Percentiles rank a stretch among this genome's conserved stretches.
Conservation (phyloP, 305 asterid species). For the Fraxinus velutina region DNA sequence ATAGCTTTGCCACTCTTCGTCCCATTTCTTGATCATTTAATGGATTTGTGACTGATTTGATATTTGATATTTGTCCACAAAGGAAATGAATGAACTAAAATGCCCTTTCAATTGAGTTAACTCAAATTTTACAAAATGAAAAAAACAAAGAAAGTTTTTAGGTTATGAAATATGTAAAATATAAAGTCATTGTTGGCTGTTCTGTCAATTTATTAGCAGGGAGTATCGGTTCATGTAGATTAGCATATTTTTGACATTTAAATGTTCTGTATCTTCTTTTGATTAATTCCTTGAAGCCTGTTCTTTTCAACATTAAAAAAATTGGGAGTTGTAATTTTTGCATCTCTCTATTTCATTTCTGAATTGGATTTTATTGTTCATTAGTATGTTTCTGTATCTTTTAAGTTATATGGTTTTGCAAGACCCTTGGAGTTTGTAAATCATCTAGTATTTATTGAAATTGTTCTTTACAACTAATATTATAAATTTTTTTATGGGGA, state of each 20-base stretch:
- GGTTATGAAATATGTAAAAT: not conserved
- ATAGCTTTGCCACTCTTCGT: not conserved
- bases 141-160: not conserved
- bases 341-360: not conserved
- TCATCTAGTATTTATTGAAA: not conserved
- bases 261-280: not conserved
- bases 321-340: not conserved
- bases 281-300: not conserved
- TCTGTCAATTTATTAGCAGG: not conserved
- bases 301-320: not conserved
- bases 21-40: not conserved
- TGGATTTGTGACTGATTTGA: not conserved
- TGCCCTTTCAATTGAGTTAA: not conserved
- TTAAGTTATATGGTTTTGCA: not conserved
- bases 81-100: slow-evolving; percentile 5
- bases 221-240: not conserved
- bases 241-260: not conserved
- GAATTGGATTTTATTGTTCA: not conserved
- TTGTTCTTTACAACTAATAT: no score
- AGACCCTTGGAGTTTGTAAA: not conserved
- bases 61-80: not conserved
- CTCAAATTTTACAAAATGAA: not conserved
- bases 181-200: not conserved
- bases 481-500: no score
- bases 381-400: no score